These are phyloP conservation scores for Fusarium sarcochroum DNA, from an alignment of 2,329 filamentous ascomycete species.

Conservation along the genomic window DNA sequence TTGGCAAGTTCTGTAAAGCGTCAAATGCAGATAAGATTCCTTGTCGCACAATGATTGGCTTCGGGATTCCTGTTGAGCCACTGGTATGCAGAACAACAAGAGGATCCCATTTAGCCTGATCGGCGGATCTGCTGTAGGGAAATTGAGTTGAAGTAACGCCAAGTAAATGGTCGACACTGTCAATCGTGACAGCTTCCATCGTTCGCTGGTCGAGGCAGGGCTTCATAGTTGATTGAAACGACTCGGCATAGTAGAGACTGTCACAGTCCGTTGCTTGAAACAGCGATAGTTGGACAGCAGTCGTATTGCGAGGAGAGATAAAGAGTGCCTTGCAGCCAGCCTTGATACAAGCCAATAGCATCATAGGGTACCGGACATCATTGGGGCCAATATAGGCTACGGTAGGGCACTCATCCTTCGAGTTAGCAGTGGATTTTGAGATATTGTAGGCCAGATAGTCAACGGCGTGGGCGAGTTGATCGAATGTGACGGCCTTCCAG, in stretches of 20 bases:
- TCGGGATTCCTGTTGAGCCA: slow-evolving; percentile 7
- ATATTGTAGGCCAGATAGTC: slow-evolving; percentile 10
- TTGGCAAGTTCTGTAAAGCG: fast-evolving
- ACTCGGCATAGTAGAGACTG: neutral
- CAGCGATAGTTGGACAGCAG: slow-evolving; percentile 6
- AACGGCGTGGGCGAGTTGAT: neutral
- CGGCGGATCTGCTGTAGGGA: neutral
- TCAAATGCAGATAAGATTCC: neutral
- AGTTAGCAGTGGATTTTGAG: neutral
- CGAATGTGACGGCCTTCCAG: neutral
- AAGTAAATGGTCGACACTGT: neutral
- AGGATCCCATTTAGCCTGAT: slow-evolving; percentile 6
- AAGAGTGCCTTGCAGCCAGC: slow-evolving; percentile 12
- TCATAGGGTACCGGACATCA: neutral
- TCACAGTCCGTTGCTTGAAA: neutral
- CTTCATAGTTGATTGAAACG: fast-evolving
- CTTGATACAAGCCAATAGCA: neutral
- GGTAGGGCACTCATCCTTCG: neutral
- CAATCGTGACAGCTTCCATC: neutral
- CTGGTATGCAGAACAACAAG: slow-evolving; percentile 19
- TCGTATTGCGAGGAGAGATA: neutral
- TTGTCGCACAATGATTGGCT: slow-evolving; percentile 1
- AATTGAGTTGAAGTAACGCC: neutral
- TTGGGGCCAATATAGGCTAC: slow-evolving; percentile 9
- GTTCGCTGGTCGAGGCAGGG: neutral